These are phyloP conservation scores for Globisporangium irregulare DNA, from an alignment of 352 stramenopile genomes.

Conservation along the genomic window DNA sequence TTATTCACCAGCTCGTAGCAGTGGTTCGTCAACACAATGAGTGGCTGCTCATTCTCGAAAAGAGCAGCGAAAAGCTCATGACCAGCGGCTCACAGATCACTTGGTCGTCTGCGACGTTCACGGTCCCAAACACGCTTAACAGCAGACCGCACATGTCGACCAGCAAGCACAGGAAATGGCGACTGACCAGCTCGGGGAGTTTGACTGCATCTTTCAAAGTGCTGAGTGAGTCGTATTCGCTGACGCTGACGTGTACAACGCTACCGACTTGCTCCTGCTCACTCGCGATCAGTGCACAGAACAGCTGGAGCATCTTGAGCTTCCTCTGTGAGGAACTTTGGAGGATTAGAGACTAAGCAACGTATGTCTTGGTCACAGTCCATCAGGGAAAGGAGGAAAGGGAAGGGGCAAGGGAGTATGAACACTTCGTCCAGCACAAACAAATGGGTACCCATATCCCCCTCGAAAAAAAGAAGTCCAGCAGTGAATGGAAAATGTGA, in stretches of 20 bases:
- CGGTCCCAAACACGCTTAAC: conserved; percentile 25
- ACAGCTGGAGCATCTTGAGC: neutral
- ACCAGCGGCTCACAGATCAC: conserved; percentile 25
- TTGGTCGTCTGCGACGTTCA: conserved; percentile 21
- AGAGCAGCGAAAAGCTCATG: conserved; percentile 20
- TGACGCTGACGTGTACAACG: neutral
- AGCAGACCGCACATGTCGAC: conserved; percentile 24
- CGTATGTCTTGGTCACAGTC: neutral
- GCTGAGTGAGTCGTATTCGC: neutral
- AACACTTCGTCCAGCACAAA: neutral
- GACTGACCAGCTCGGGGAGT: conserved; percentile 19
- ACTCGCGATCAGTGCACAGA: neutral
- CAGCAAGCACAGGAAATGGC: conserved; percentile 25
- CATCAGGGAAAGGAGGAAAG: neutral
- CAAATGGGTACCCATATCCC: no score
- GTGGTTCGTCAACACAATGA: conserved; percentile 3
- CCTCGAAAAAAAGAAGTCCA: no score
- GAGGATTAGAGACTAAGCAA: neutral
- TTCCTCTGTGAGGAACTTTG: neutral
- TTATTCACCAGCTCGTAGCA: conserved; percentile 12
- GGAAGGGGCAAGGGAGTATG: neutral
- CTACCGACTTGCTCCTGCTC: neutral
- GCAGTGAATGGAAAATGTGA: no score
- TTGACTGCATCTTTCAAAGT: neutral
- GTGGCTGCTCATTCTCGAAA: no score